Evolutionary conservation across 2,329 filamentous ascomycete genomes (phyloP).

Genomic region (Herpotrichia juniperi): DNA sequence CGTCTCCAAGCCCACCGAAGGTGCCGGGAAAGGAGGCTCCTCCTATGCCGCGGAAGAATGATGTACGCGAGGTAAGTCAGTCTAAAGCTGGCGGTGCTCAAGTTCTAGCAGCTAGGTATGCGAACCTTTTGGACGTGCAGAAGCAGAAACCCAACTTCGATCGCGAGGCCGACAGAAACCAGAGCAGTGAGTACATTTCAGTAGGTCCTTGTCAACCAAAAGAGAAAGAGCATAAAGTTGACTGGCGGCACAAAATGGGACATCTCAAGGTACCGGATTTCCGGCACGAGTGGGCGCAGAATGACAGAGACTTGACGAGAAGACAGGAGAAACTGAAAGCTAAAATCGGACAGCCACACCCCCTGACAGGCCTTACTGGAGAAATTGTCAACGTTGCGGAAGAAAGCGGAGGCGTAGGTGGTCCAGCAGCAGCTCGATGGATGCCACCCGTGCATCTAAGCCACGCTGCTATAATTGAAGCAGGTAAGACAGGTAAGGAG

Average conservation of each 20-base stretch:
- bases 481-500: neutral
- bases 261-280: neutral
- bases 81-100: neutral
- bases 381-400: conserved; percentile 18
- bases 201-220: neutral
- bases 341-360: conserved; percentile 28
- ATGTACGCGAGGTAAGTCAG: neutral
- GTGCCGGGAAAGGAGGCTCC: neutral
- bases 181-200: neutral
- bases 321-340: conserved; percentile 23
- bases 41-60: neutral
- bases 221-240: neutral
- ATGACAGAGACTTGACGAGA: neutral
- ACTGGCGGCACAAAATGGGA: neutral
- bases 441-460: conserved; percentile 4
- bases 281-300: neutral
- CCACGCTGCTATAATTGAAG: no score
- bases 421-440: conserved; percentile 16
- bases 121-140: conserved; percentile 4
- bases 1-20: no score
- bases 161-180: neutral
- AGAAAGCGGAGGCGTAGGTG: conserved; percentile 20
- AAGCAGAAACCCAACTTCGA: neutral
- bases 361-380: conserved; percentile 12
- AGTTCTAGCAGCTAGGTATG: neutral